These are phyloP conservation scores for Calonectria henricotiae DNA, from an alignment of 2,329 filamentous ascomycete species.

Conservation along the genomic window DNA sequence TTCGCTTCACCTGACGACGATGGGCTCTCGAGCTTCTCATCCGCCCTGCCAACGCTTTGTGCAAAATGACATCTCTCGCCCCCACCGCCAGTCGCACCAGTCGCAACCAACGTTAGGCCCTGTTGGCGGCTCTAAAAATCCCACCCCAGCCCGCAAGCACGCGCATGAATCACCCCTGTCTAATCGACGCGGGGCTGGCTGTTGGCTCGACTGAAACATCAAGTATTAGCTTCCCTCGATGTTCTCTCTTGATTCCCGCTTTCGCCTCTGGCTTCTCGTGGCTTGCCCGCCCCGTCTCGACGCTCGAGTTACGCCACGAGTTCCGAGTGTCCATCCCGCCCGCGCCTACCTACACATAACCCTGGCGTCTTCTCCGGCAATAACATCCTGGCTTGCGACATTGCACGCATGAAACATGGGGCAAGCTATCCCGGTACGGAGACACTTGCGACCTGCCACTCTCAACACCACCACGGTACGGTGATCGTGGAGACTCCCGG, in stretches of 20 bases:
- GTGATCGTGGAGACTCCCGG: constrained; percentile 40
- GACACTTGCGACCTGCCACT: constrained; percentile 46
- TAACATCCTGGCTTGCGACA: constrained; percentile 42
- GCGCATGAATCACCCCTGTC: constrained; percentile 47
- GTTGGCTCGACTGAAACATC: constrained; percentile 45
- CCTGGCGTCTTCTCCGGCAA: constrained; percentile 35
- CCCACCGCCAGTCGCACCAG: constrained; percentile 10
- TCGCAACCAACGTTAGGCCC: constrained; percentile 26
- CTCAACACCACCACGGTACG: constrained; percentile 40
- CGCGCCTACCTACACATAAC: background rate
- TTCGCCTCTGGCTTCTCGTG: constrained; percentile 6
- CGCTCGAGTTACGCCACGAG: constrained; percentile 29
- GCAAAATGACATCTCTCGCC: background rate
- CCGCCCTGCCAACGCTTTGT: constrained; percentile 22
- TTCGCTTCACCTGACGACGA: constrained; percentile 33
- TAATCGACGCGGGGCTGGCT: constrained; percentile 36
- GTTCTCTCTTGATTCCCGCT: constrained; percentile 16
- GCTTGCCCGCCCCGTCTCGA: constrained; percentile 18
- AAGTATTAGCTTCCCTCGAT: constrained; percentile 25
- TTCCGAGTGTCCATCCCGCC: constrained; percentile 32
- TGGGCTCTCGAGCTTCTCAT: constrained; percentile 27
- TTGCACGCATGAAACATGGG: constrained; percentile 48
- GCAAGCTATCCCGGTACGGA: constrained; percentile 47
- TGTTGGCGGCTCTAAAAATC: constrained; percentile 30
- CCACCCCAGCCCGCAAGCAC: constrained; percentile 46